Base-by-base conservation (phyloP, 1,284 basidiomycete genomes). In the Ceratobasidium papillatum region DNA sequence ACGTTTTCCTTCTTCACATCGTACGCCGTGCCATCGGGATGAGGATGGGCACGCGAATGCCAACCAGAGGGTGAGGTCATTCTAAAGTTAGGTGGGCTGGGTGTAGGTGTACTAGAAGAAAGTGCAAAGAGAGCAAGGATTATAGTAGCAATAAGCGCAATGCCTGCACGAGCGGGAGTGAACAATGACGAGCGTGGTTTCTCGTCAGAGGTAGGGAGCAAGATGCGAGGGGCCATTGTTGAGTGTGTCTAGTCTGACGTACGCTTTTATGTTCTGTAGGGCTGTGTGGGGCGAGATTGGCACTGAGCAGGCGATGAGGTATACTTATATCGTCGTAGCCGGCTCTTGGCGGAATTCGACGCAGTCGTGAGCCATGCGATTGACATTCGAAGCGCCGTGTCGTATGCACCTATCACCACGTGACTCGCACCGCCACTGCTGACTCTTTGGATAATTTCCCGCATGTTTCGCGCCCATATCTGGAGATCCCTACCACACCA, bases 391-490 rank as follows among this genome's bases (percentile, higher is more conserved):
- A 68, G 65, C 65, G 49, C 38, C 38, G 17, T 30, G 22, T n/a
- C 69, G 52, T 54, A 71, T 71, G 68, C 38, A 27, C 38, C 41
- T 36, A 45, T 43, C 51, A 51, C 19, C 25, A 61, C 45, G 45
- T 47, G 45, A 47, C 45, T 11, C 19, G 43, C 58, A 61, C 58
- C 14, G 69, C 56, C 56, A 61, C 52, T 34, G 11, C 30, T 8
- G 12, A 32, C 25, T 43, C 7, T 47, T 41, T 41, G 25, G 45
- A 65, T 34, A 17, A 22, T 62, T 73, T 73, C 59, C 69, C 45
- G 69, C 34, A 73, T 73, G 69, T 62, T 73, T 73, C 69, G 69
- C 69, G 59, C 69, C 47, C 59, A 43, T 73, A 73, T 73, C 58
- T 62, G 45, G 43, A 58, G 69, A 38, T 59, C 69, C 4, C 58